Evolutionary conservation across 176 grass and related monocot genomes (phyloP).

Genomic region (Musa troglodytarum): DNA sequence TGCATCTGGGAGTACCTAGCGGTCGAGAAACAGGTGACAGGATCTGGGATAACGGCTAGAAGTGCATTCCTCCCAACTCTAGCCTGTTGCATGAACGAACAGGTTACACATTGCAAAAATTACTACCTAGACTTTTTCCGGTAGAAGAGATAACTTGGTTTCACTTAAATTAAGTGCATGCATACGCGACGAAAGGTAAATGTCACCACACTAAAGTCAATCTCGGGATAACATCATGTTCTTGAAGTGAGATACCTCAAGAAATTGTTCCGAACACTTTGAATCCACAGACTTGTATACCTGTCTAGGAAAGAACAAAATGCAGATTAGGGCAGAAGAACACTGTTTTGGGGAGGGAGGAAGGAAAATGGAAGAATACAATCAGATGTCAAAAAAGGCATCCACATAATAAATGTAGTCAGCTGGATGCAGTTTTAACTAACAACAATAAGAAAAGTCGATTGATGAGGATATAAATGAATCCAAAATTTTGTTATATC

Average conservation of each 20-base stretch:
- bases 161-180: neutral
- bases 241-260: conserved; percentile 50
- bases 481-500: neutral
- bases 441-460: neutral
- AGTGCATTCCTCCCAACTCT: conserved; percentile 61
- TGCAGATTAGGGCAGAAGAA: conserved; percentile 11
- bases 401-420: neutral
- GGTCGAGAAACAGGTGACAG: conserved; percentile 73
- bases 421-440: neutral
- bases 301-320: conserved; percentile 23
- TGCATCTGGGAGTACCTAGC: conserved; percentile 68
- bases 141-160: neutral
- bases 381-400: neutral
- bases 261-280: conserved; percentile 67
- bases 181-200: neutral
- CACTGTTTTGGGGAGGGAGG: too few species aligned
- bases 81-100: conserved; percentile 46
- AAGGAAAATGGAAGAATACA: too few species aligned
- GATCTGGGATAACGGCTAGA: conserved; percentile 72
- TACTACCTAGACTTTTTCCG: neutral
- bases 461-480: neutral
- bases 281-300: conserved; percentile 81
- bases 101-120: conserved; percentile 3
- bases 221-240: neutral
- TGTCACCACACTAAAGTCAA: neutral